Conservation (phyloP, 352 stramenopile genomes). For the Phytophthora pluvialis region DNA sequence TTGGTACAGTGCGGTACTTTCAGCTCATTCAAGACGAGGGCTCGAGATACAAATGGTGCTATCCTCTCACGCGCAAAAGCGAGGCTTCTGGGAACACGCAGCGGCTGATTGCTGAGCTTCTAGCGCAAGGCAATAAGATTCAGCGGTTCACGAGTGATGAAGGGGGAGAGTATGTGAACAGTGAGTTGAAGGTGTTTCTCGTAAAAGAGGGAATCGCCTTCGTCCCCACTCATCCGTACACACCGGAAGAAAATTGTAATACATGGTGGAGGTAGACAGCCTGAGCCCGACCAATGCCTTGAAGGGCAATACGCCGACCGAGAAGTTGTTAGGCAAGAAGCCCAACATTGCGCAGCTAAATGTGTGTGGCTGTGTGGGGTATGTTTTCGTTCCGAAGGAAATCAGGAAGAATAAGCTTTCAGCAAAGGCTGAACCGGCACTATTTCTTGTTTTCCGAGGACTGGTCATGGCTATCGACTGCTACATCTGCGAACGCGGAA, state of each 20-base stretch:
- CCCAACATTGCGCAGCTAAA: not conserved
- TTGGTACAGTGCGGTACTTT: too few relatives aligned
- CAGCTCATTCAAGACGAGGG: too few relatives aligned
- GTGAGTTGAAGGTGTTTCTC: not conserved
- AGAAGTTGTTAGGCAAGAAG: not conserved
- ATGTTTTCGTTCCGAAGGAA: constrained; percentile 3
- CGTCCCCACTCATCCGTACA: not conserved
- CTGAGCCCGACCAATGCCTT: not conserved
- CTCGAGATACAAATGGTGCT: too few relatives aligned
- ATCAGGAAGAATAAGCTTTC: constrained; percentile 9
- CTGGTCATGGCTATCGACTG: not conserved
- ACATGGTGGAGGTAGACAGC: constrained; percentile 3
- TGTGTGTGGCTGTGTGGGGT: constrained; percentile 8
- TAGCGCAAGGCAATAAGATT: not conserved
- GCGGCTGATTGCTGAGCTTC: constrained; percentile 1
- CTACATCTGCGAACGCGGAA: constrained; percentile 10
- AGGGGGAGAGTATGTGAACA: constrained; percentile 9
- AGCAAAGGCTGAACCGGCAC: constrained; percentile 4
- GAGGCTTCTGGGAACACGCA: not conserved
- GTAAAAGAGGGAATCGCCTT: not conserved
- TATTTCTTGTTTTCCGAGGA: constrained; percentile 4
- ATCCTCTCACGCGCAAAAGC: too few relatives aligned
- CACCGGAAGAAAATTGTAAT: constrained; percentile 6
- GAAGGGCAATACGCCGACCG: not conserved
- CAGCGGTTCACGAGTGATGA: constrained; percentile 9